A percentile compares a stretch with the other conserved stretches of the same genome.
Evolutionary conservation across 2,329 filamentous ascomycete species (phyloP).

Genomic region (Triangularia verruculosa): DNA sequence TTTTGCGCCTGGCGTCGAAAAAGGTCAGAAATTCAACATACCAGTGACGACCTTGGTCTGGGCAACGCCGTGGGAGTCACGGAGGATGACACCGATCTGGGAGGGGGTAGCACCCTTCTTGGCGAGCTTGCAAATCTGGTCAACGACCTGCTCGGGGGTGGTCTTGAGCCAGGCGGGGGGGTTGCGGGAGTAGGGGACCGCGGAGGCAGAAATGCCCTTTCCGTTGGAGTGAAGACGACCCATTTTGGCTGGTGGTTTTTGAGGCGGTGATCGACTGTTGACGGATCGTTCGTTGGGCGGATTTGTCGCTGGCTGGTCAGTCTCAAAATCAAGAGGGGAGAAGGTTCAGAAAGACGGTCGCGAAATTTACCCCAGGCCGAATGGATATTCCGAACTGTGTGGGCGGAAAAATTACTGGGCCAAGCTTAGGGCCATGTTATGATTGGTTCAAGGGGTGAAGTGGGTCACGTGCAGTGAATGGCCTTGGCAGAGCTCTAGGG

Average conservation of each 20-base stretch:
- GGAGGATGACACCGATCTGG: constrained; percentile 97
- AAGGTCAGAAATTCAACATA: constrained; percentile 48
- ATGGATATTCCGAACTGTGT: constrained; percentile 36
- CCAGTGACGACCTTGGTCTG: constrained; percentile 97
- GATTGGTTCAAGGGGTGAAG: constrained; percentile 18
- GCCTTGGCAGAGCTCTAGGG: neutral
- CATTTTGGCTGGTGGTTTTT: constrained; percentile 60
- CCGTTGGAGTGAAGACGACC: constrained; percentile 99
- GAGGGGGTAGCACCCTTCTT: constrained; percentile 98
- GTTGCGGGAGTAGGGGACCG: constrained; percentile 94
- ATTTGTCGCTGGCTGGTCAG: constrained; percentile 18
- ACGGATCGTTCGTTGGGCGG: constrained; percentile 20
- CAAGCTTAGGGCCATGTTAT: constrained; percentile 19
- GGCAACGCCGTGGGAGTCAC: constrained; percentile 96
- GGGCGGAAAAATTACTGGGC: constrained; percentile 47
- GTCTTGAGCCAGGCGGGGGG: constrained; percentile 97
- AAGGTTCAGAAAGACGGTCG: constrained; percentile 1
- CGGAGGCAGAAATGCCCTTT: constrained; percentile 97
- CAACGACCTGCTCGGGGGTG: constrained; percentile 95
- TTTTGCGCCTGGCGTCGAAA: neutral
- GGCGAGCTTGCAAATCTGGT: constrained; percentile 98
- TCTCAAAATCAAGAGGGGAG: constrained; percentile 13
- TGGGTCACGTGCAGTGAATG: constrained; percentile 10
- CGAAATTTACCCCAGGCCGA: constrained; percentile 18
- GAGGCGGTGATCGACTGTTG: constrained; percentile 33